Percentiles rank a stretch among this genome's conserved stretches.
Conservation (phyloP, 495 filamentous ascomycete species). For the Podospora comata region DNA sequence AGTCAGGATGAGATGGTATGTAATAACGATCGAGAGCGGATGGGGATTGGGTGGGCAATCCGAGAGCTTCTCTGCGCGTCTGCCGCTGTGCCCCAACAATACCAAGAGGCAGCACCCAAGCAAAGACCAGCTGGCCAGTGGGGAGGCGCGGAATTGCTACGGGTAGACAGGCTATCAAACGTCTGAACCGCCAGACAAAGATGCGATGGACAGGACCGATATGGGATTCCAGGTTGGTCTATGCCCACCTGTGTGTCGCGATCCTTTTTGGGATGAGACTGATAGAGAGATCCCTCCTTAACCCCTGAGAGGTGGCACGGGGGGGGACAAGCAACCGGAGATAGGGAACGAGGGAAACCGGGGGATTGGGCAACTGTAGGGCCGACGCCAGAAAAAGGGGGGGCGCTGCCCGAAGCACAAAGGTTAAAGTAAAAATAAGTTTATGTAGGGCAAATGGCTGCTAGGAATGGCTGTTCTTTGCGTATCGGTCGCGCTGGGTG, state of each 20-base stretch:
- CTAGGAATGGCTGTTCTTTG: slow-evolving; percentile 9
- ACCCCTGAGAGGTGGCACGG: slow-evolving; percentile 3
- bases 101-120: not conserved
- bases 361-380: not conserved
- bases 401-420: not conserved
- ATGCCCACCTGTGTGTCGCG: slow-evolving; percentile 2
- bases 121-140: not conserved
- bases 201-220: not conserved
- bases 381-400: not conserved
- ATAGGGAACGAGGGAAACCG: not conserved
- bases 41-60: slow-evolving; percentile 8
- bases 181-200: not conserved
- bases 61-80: not conserved
- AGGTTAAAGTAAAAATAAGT: not conserved
- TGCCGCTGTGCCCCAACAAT: not conserved
- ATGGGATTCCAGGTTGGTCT: not conserved
- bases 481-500: slow-evolving; percentile 14
- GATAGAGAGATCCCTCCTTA: not conserved
- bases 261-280: not conserved
- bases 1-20: slow-evolving; percentile 11
- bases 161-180: not conserved
- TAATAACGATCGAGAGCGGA: not conserved
- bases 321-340: not conserved
- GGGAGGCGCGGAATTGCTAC: not conserved
- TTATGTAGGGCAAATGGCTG: not conserved